Conservation (phyloP, 306 rosid genomes). For the Astragalus glycyphyllos region DNA sequence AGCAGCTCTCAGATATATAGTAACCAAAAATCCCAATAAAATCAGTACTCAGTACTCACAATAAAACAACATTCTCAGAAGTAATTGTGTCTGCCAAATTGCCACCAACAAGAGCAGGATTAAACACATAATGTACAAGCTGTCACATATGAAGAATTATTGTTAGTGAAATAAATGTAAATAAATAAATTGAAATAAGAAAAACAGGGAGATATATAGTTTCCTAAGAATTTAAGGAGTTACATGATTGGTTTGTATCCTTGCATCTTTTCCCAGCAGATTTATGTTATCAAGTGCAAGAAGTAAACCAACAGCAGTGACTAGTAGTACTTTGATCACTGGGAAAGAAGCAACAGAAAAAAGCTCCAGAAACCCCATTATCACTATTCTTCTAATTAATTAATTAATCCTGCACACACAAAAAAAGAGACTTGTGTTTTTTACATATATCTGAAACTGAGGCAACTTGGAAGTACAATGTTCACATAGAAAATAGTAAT, state of each 20-base stretch:
- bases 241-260: conserved; percentile 56
- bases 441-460: too few relatives aligned
- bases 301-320: conserved; percentile 52
- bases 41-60: conserved; percentile 44
- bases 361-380: conserved; percentile 52
- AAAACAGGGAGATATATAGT: neutral
- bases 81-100: conserved; percentile 57
- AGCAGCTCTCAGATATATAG: neutral
- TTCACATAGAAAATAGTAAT: neutral
- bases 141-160: conserved; percentile 29
- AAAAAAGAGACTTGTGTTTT: too few relatives aligned
- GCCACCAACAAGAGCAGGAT: conserved; percentile 56
- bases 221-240: neutral
- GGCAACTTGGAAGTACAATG: neutral
- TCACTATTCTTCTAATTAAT: conserved; percentile 33
- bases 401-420: conserved; percentile 28
- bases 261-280: conserved; percentile 55
- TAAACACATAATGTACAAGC: conserved; percentile 62
- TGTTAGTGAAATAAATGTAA: neutral
- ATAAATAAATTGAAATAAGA: neutral
- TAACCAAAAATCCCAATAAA: conserved; percentile 2
- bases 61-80: conserved; percentile 42
- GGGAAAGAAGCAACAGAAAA: conserved; percentile 57
- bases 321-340: conserved; percentile 48
- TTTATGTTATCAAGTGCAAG: conserved; percentile 53